Base-by-base conservation (phyloP, 2,329 filamentous ascomycete species). In the Diaporthe eres region DNA sequence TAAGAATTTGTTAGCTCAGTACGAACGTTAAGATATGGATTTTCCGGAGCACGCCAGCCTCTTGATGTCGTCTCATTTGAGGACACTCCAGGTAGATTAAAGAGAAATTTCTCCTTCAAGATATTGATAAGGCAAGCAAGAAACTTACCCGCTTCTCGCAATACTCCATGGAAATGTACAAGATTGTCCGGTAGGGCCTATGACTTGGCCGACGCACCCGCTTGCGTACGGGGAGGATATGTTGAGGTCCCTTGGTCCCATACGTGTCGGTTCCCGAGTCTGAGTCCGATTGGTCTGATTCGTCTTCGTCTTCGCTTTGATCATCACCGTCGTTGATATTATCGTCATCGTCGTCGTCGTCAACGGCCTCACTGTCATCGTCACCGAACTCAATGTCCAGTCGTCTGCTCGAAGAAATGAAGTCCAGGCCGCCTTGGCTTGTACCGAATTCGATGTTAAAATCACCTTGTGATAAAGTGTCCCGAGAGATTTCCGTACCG, bases 161-260 rank as follows among this genome's bases (percentile, higher is more conserved):
- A 79, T 98, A 98, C 82, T 99, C 97, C 97, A 99, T 99, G 77
- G 98, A 97, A 74, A 99, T 98, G 82, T 98, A 99, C 57, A 99
- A 88, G 9, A 96, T 93, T 0, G 94, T 96, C 71, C 90, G 91
- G 76, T 90, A 89, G 5, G 90, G 85, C 58, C 89, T 87, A 74
- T 89, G 87, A 57, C 85, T 85, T 60, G 80, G 81, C n/a, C 79
- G 74, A 0, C 80, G 79, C 15, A 73, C 74, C 53, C 80, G 82
- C 74, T 74, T 81, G 79, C 57, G 80, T 77, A 49, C 58, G 39
- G 71, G 49, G 15, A 75, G 28, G 47, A 31, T n/a, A 42, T 74
- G 49, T 51, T 49, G 47, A 44, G 57, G 28, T 12, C 49, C 74
- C 4, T 51, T 34, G 9, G 58, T 31, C 22, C 67, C 61, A 39